A percentile compares a stretch with the other conserved stretches of the same genome.
Evolutionary conservation across 2,329 filamentous ascomycete species (phyloP).

Genomic region (Colletotrichum tropicicola): DNA sequence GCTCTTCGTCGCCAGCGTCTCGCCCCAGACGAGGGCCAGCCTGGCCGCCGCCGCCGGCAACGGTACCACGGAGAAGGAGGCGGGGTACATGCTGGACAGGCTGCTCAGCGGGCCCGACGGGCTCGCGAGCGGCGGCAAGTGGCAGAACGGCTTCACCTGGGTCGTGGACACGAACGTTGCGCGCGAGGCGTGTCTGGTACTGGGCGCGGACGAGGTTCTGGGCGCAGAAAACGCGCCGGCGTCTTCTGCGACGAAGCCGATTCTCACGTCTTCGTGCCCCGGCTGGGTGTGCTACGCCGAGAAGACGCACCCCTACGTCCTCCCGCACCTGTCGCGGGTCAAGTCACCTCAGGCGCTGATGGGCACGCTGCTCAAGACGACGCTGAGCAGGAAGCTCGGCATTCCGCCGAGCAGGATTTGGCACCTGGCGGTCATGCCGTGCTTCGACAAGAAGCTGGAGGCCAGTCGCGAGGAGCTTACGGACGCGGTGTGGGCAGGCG

Average conservation of each 20-base stretch:
- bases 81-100: conserved; percentile 83
- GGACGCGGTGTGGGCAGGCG: conserved; percentile 74
- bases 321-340: conserved; percentile 88
- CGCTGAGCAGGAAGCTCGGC: conserved; percentile 75
- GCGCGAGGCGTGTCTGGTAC: conserved; percentile 83
- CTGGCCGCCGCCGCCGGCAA: conserved; percentile 84
- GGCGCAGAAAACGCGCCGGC: conserved; percentile 33
- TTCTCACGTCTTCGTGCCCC: conserved; percentile 90
- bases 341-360: conserved; percentile 95
- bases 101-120: conserved; percentile 77
- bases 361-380: conserved; percentile 89
- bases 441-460: conserved; percentile 99
- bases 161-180: conserved; percentile 89
- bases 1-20: conserved; percentile 91
- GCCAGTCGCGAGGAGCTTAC: conserved; percentile 94
- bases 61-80: conserved; percentile 75
- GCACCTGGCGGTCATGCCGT: conserved; percentile 97
- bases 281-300: conserved; percentile 99
- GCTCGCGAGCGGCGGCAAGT: conserved; percentile 73
- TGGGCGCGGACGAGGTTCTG: conserved; percentile 78
- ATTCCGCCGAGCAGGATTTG: conserved; percentile 85
- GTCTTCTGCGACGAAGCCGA: conserved; percentile 55
- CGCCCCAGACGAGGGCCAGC: conserved; percentile 89
- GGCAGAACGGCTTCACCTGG: conserved; percentile 85
- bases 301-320: conserved; percentile 93